These are phyloP conservation scores for Calonectria hongkongensis DNA, from an alignment of 2,329 filamentous ascomycete species.

Conservation along the genomic window DNA sequence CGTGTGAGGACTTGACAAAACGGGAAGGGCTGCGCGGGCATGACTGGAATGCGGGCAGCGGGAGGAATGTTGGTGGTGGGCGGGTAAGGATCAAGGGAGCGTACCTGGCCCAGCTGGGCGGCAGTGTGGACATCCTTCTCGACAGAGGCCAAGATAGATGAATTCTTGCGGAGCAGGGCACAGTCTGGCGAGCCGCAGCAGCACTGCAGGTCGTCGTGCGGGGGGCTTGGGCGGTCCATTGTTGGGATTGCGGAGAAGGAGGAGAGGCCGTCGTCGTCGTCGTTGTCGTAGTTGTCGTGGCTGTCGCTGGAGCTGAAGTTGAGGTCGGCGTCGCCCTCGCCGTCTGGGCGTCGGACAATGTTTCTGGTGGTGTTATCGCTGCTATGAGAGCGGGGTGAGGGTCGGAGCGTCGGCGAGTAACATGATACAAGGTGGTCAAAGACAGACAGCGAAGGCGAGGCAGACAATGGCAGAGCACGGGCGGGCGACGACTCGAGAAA, in stretches of 20 bases:
- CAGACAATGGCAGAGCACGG: constrained; percentile 3
- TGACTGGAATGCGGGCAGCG: constrained; percentile 50
- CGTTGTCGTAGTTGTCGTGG: background rate
- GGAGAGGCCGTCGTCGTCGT: constrained; percentile 7
- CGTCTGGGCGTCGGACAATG: background rate
- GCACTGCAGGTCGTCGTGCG: constrained; percentile 73
- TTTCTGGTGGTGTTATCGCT: background rate
- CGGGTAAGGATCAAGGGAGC: constrained; percentile 63
- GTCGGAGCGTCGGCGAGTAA: constrained; percentile 27
- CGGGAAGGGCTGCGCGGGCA: constrained; percentile 2
- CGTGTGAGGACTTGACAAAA: constrained; percentile 37
- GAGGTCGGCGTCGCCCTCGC: constrained; percentile 1
- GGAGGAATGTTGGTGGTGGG: constrained; percentile 52
- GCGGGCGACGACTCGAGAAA: constrained; percentile 6
- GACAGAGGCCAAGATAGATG: constrained; percentile 83
- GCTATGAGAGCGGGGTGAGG: constrained; percentile 19
- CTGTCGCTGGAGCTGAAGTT: background rate
- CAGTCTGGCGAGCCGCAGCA: constrained; percentile 91
- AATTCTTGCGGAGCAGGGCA: constrained; percentile 87
- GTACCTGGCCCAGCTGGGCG: constrained; percentile 92
- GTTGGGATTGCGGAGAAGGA: constrained; percentile 45
- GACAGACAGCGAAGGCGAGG: constrained; percentile 11
- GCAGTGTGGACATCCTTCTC: constrained; percentile 93
- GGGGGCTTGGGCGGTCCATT: constrained; percentile 53
- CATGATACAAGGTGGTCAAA: constrained; percentile 28